Base-by-base conservation (phyloP, 2,329 filamentous ascomycete species). In the Didymella sp. region DNA sequence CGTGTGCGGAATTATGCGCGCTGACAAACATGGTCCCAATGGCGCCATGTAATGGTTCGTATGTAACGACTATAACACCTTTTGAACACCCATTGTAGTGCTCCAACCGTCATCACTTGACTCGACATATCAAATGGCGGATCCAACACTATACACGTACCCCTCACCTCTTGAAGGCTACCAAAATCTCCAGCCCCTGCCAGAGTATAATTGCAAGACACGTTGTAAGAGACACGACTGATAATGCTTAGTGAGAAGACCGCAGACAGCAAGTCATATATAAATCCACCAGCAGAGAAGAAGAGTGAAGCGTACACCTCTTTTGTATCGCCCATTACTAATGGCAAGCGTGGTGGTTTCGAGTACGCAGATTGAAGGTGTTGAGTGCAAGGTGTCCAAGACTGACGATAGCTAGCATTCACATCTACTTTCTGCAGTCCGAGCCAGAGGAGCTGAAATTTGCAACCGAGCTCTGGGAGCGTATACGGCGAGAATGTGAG, bases 401-500 rank as follows among this genome's bases (percentile, higher is more conserved):
- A 24, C 35, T 64, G 37, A 61, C 24, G n/a, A 8, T 5, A 72
- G 21, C 24, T 27, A 75, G 72, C 46, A 77, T 96, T 15, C 92
- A 96, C 75, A 87, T 96, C 67, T 96, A 96, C 77, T 91, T 92
- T 75, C 85, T 87, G 25, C 76, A 85, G 69, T 82, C 79, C 41
- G 88, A 88, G 59, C 73, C 82, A 1, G 78, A 81, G 6, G 89
- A 96, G 70, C 74, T 76, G 0, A 79, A 84, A 31, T 94, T 89
- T 70, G 92, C 92, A 0, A 81, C 77, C 25, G 87, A 89, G 41
- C 81, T 96, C 0, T 91, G 89, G 84, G 86, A 93, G 70, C 83
- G 92, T 11, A 90, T 96, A 63, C 81, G 92, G 45, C 82, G 87
- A 58, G 92, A 96, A 78, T 96, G 88, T 91, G 78, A 72, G 82